Evolutionary conservation across 352 stramenopile species (phyloP), one percentile per base, ranked within the genome.

Genomic region (Hyaloperonospora brassicae): DNA sequence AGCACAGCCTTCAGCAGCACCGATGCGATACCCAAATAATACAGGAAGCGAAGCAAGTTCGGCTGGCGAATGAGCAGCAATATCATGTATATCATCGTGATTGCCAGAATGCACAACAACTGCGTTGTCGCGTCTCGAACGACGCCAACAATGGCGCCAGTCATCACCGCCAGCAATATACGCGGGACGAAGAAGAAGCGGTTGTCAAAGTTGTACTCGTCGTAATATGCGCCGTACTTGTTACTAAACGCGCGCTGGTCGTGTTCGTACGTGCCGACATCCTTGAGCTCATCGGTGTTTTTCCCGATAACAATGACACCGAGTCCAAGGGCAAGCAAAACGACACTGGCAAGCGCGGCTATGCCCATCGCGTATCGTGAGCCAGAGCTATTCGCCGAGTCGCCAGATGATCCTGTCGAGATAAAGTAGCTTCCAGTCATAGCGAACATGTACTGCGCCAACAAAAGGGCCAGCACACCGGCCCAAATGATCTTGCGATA

Each of bases 141-240:
- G 38, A 86, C 61, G 7, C 84, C 84, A 21, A 94, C 80, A 14
- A 93, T 63, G 14, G 72, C 70, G 35, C 84, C 84, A 0, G 81
- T 91, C n/a, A 59, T 45, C 0, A 93, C 62, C 2, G 84, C 77
- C 17, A 93, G 60, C 35, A 89, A 40, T 52, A 89, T 90, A 0
- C 82, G 72, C 5, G 77, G 78, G 22, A 93, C 69, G 55, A 95
- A 95, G 61, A 95, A 95, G 59, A 86, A 93, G 14, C 84, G 82
- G 57, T 95, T 93, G 57, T 90, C 77, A 31, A 89, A 89, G 64
- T 91, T 93, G 75, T 90, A 93, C 73, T 93, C 82, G 51, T 92
- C 83, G 48, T 93, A 95, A 70, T 90, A 91, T 14, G 77, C 72
- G 47, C 84, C 79, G 68, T 93, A 95, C 68, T 88, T 89, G 56